These are phyloP conservation scores for Flaveria brownii DNA, from an alignment of 129 eudicot genomes.

Conservation along the genomic window DNA sequence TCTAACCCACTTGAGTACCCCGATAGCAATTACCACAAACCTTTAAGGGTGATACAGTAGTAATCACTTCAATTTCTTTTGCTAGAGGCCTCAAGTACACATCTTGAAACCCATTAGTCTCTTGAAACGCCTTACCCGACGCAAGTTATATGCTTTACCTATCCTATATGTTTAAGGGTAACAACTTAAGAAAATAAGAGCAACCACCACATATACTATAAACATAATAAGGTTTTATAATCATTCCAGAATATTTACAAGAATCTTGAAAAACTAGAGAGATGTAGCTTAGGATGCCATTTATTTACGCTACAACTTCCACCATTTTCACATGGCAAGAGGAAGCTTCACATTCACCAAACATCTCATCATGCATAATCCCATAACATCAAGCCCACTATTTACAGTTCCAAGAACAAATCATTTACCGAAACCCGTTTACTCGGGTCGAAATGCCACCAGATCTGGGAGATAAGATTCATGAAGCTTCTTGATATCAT, in stretches of 20 bases:
- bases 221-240: background rate
- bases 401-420: constrained; percentile 34
- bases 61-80: too few relatives aligned
- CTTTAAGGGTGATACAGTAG: too few relatives aligned
- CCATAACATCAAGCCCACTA: constrained; percentile 10
- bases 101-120: too few relatives aligned
- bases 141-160: too few relatives aligned
- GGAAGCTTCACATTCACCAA: constrained; percentile 34
- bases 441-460: constrained; percentile 77
- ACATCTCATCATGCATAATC: constrained; percentile 14
- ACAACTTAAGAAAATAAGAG: too few relatives aligned
- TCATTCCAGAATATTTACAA: constrained; percentile 27
- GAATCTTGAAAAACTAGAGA: background rate
- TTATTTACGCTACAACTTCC: constrained; percentile 35
- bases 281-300: constrained; percentile 23
- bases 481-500: constrained; percentile 84
- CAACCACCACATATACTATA: background rate
- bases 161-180: too few relatives aligned
- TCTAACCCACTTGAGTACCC: too few relatives aligned
- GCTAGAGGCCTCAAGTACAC: too few relatives aligned
- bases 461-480: constrained; percentile 66
- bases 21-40: too few relatives aligned
- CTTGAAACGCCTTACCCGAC: too few relatives aligned
- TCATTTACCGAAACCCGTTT: constrained; percentile 22
- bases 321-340: constrained; percentile 17